These are phyloP conservation scores for Leishmania aethiopica DNA, from an alignment of 208 protist genomes.

Conservation along the genomic window DNA sequence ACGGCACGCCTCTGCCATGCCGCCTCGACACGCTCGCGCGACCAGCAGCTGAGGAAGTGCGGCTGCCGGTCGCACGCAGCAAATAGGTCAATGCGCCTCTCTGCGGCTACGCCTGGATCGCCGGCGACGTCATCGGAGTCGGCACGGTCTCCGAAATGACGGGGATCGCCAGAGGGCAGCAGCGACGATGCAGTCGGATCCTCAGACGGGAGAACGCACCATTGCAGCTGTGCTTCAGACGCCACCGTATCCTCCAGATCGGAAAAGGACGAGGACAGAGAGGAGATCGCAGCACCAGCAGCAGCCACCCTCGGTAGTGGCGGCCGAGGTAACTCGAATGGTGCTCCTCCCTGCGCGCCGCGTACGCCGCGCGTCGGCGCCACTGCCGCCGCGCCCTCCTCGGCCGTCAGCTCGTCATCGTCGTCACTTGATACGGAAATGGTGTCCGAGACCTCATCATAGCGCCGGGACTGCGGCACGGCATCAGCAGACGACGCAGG, in stretches of 20 bases:
- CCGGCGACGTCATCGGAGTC: background rate
- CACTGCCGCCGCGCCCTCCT: background rate
- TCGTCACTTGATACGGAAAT: slow-evolving; percentile 13
- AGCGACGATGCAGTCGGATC: background rate
- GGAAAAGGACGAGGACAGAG: slow-evolving; percentile 34
- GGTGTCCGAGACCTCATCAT: slow-evolving; percentile 3
- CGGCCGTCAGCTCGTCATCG: background rate
- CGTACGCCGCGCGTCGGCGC: background rate
- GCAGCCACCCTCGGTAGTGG: background rate
- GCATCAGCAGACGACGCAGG: background rate
- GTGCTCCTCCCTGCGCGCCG: too few relatives aligned
- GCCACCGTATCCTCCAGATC: slow-evolving; percentile 25
- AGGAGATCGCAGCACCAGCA: background rate
- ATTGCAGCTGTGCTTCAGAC: slow-evolving; percentile 16
- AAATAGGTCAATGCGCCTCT: slow-evolving; percentile 18
- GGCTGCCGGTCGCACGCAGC: slow-evolving; percentile 18
- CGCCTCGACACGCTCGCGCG: slow-evolving; percentile 20
- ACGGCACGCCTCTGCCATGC: slow-evolving; percentile 17
- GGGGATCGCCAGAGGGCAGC: background rate
- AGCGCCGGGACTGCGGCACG: background rate
- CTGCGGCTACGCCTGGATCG: background rate
- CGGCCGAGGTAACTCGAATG: background rate
- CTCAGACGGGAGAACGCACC: slow-evolving; percentile 9
- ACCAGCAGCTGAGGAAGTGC: slow-evolving; percentile 39
- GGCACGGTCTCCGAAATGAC: background rate